Conservation (phyloP, 306 rosid species). For the Boehmeria nivea region DNA sequence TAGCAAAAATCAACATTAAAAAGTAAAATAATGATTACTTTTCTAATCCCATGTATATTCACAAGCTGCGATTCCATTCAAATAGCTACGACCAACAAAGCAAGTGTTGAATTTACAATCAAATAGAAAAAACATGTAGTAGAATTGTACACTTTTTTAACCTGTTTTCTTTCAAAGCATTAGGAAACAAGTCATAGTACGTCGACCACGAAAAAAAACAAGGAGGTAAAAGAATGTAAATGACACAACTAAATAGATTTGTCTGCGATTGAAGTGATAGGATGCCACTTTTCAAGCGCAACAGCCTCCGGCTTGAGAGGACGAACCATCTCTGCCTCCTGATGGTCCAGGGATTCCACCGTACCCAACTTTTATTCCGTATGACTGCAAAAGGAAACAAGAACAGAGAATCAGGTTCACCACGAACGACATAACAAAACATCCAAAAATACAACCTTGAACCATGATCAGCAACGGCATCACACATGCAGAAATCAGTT, state of each 20-base stretch:
- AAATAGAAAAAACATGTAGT: constrained; percentile 22
- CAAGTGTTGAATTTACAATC: constrained; percentile 42
- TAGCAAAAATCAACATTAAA: neutral
- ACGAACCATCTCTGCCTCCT: constrained; percentile 88
- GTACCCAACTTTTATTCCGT: constrained; percentile 96
- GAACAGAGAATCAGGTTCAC: constrained; percentile 20
- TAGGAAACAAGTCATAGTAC: constrained; percentile 9
- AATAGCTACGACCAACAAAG: constrained; percentile 34
- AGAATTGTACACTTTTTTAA: constrained; percentile 38
- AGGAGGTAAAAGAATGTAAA: constrained; percentile 15
- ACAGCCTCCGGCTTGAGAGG: constrained; percentile 77
- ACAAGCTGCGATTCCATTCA: constrained; percentile 29
- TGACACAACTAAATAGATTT: constrained; percentile 18
- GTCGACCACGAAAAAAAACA: constrained; percentile 22
- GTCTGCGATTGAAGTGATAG: constrained; percentile 13
- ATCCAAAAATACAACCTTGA: no score
- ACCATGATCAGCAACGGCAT: no score
- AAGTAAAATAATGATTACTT: neutral
- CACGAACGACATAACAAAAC: neutral
- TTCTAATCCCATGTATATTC: constrained; percentile 6
- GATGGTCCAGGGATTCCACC: constrained; percentile 98
- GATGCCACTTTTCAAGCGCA: constrained; percentile 60
- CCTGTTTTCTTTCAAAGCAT: constrained; percentile 17
- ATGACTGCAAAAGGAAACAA: constrained; percentile 57
- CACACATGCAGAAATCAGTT: no score